Conservation (phyloP, 495 filamentous ascomycete species). For the Neurospora discreta region DNA sequence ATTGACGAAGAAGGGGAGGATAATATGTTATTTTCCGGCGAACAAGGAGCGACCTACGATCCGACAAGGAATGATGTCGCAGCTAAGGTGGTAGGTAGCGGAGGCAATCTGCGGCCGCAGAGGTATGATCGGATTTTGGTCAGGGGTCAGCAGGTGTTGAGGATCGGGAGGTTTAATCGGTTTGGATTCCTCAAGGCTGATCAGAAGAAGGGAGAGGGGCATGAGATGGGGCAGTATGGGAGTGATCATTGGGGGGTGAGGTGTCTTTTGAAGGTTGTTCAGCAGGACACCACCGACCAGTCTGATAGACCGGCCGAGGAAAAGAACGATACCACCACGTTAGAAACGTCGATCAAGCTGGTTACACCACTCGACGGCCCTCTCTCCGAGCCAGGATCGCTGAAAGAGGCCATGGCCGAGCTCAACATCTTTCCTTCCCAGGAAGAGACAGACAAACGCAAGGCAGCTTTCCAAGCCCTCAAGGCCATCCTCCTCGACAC, state of each 20-base stretch:
- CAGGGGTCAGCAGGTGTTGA: constrained; percentile 25
- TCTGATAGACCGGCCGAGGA: constrained; percentile 1
- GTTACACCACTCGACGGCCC: constrained; percentile 5
- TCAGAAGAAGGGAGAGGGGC: constrained; percentile 2
- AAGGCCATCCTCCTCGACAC: constrained; percentile 27
- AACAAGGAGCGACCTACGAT: constrained; percentile 48
- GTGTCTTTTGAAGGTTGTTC: constrained; percentile 25
- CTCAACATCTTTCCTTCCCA: constrained; percentile 30
- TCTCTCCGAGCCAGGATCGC: constrained; percentile 12
- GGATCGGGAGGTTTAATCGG: constrained; percentile 28
- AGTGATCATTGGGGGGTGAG: constrained; percentile 49
- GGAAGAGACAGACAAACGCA: constrained; percentile 27
- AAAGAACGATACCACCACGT: constrained; percentile 3
- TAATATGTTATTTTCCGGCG: constrained; percentile 29
- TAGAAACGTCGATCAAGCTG: constrained; percentile 17
- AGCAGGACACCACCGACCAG: not conserved
- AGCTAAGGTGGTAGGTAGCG: constrained; percentile 26
- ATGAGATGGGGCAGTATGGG: constrained; percentile 19
- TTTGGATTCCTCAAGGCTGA: constrained; percentile 32
- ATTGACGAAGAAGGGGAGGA: constrained; percentile 6
- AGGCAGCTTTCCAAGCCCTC: constrained; percentile 32
- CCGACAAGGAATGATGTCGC: constrained; percentile 39
- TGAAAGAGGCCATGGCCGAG: constrained; percentile 17
- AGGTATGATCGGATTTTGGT: constrained; percentile 47
- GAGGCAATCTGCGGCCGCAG: constrained; percentile 39